Percentiles rank a stretch among this genome's conserved stretches.
Conservation (phyloP, 2,329 filamentous ascomycete genomes). For the Scedosporium dehoogii region DNA sequence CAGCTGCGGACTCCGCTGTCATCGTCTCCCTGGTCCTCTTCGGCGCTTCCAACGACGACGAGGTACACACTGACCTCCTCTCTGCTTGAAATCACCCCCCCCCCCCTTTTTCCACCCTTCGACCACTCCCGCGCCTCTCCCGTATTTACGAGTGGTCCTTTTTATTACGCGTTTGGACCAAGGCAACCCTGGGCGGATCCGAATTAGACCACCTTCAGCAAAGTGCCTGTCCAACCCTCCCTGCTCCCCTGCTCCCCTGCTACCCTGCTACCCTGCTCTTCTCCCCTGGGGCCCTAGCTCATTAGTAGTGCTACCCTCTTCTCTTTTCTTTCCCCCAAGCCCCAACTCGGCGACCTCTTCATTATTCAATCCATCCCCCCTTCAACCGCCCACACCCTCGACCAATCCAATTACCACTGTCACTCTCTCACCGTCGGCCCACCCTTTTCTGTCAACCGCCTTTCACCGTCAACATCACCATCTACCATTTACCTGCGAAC, state of each 20-base stretch:
- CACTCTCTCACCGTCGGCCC: constrained; percentile 7
- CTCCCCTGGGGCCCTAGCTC: neutral
- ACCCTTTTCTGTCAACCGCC: constrained; percentile 1
- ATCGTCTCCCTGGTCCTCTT: neutral
- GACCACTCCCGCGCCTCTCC: neutral
- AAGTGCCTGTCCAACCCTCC: constrained; percentile 3
- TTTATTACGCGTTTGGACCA: constrained; percentile 5
- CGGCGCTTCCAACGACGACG: neutral
- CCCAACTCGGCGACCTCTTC: neutral
- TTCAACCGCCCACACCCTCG: constrained; percentile 2
- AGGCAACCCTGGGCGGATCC: constrained; percentile 4
- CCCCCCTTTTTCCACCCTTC: neutral
- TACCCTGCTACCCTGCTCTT: neutral
- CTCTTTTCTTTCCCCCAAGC: neutral
- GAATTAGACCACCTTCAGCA: constrained; percentile 8
- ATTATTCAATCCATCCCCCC: neutral
- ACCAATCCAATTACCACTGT: neutral
- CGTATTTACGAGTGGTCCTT: constrained; percentile 1
- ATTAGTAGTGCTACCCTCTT: neutral
- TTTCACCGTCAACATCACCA: constrained; percentile 4
- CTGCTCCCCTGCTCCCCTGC: constrained; percentile 1
- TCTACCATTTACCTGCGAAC: neutral
- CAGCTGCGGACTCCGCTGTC: neutral
- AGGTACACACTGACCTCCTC: neutral
- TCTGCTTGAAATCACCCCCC: neutral